These are phyloP conservation scores for Tetratostichococcus sp. DNA, from an alignment of 139 green algal genomes.

Conservation along the genomic window DNA sequence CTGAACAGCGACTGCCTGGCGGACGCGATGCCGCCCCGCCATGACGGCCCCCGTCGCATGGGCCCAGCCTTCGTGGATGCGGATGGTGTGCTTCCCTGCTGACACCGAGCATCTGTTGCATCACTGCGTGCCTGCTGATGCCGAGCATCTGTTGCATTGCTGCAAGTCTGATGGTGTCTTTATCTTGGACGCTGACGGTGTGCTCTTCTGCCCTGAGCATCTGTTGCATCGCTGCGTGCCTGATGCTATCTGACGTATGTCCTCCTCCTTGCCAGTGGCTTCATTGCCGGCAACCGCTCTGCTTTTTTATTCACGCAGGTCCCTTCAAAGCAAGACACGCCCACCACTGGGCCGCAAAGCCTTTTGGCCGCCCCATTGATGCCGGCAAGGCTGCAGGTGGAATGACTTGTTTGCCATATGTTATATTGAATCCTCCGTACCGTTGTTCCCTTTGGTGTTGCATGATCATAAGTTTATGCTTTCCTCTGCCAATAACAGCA, in stretches of 20 bases:
- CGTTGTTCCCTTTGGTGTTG: too few species aligned
- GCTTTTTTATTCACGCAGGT: neutral
- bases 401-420: too few species aligned
- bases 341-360: neutral
- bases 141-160: neutral
- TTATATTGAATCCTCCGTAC: too few species aligned
- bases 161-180: neutral
- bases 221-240: neutral
- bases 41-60: neutral
- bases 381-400: too few species aligned
- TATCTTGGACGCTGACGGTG: too few species aligned
- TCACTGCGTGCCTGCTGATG: neutral
- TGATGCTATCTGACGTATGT: neutral
- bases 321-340: neutral
- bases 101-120: neutral
- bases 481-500: too few species aligned
- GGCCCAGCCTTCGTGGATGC: neutral
- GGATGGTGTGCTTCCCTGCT: neutral
- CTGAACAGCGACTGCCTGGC: neutral
- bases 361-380: constrained; percentile 1
- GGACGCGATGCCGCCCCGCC: neutral
- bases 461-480: too few species aligned
- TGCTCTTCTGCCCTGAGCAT: too few species aligned
- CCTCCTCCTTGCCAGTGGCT: too few species aligned
- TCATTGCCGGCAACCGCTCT: too few species aligned